Conservation (phyloP, 176 grass and related monocot genomes). For the Dendrocalamus sinicus region DNA sequence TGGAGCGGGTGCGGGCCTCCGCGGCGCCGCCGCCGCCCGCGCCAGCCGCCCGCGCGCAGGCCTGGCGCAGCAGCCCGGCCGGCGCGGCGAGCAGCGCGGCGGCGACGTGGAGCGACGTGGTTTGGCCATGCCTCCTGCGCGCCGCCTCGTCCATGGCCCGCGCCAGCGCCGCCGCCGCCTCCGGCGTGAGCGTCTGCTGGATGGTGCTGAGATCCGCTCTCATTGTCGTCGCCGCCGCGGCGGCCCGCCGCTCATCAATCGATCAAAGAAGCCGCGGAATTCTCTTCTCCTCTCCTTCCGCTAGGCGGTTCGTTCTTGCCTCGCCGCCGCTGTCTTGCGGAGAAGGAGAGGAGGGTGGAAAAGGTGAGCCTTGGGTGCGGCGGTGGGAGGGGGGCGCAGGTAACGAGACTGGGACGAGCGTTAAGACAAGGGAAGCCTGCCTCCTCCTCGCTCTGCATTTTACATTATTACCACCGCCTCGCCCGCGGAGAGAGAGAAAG, state of each 20-base stretch:
- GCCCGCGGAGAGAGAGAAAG: neutral
- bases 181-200: constrained; percentile 88
- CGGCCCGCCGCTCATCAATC: constrained; percentile 51
- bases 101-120: constrained; percentile 88
- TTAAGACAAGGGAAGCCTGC: constrained; percentile 8
- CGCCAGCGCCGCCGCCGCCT: constrained; percentile 72
- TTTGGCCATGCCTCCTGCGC: constrained; percentile 65
- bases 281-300: neutral
- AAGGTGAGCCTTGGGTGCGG: constrained; percentile 26
- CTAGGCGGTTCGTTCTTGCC: neutral
- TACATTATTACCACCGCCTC: constrained; percentile 18
- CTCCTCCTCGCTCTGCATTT: constrained; percentile 19
- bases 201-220: constrained; percentile 93
- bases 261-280: constrained; percentile 38
- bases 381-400: constrained; percentile 43
- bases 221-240: constrained; percentile 48
- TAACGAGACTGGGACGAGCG: neutral
- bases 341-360: constrained; percentile 6
- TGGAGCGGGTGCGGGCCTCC: constrained; percentile 59
- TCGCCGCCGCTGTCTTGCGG: neutral
- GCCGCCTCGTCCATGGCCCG: constrained; percentile 78
- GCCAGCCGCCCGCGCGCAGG: constrained; percentile 52
- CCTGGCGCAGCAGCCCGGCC: constrained; percentile 65
- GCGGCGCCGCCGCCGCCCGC: constrained; percentile 25
- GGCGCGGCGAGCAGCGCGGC: constrained; percentile 71